Percentiles rank a stretch among this genome's conserved stretches.
Conservation (phyloP, 2,329 filamentous ascomycete genomes). For the Alternaria longipes region DNA sequence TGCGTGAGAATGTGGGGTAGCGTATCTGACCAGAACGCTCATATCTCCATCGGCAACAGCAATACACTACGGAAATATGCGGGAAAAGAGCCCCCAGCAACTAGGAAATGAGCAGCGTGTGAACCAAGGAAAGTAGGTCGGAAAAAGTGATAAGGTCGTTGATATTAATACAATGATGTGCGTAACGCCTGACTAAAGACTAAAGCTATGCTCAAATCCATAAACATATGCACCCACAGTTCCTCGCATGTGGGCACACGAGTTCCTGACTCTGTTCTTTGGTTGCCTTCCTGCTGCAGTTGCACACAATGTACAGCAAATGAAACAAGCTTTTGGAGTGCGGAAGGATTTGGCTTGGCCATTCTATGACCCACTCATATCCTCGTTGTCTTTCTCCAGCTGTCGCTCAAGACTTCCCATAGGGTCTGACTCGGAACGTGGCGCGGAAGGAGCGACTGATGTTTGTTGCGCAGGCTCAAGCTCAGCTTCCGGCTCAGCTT, state of each 20-base stretch:
- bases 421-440: slow-evolving; percentile 54
- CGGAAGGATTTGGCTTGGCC: slow-evolving; percentile 1
- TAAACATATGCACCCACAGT: background rate
- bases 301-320: background rate
- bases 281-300: background rate
- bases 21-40: background rate
- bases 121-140: background rate
- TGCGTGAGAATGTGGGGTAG: slow-evolving; percentile 11
- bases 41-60: background rate
- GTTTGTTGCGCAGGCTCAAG: slow-evolving; percentile 12
- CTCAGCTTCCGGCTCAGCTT: background rate
- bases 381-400: slow-evolving; percentile 46
- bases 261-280: background rate
- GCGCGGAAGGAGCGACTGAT: slow-evolving; percentile 22
- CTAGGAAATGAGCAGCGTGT: background rate
- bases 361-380: slow-evolving; percentile 25
- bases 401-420: slow-evolving; percentile 60
- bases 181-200: slow-evolving; percentile 7
- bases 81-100: background rate
- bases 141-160: slow-evolving; percentile 1
- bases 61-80: background rate
- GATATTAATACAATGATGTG: slow-evolving; percentile 17
- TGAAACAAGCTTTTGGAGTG: background rate
- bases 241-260: background rate
- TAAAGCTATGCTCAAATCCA: background rate